These are phyloP conservation scores for Onygenales sp. DNA, from an alignment of 2,329 filamentous ascomycete genomes.

Conservation along the genomic window DNA sequence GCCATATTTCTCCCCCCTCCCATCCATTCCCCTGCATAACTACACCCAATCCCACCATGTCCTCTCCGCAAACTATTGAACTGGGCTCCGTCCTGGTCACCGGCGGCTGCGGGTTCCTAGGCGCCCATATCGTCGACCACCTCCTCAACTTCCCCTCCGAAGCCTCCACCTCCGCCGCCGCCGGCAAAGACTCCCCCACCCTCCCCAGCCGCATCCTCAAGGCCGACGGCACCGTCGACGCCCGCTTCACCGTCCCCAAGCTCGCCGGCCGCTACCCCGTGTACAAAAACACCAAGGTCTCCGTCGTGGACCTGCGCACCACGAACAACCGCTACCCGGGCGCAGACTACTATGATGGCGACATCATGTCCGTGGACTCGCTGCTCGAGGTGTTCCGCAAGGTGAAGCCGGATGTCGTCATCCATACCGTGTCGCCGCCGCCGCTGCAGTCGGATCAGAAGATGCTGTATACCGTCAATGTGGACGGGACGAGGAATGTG, in stretches of 20 bases:
- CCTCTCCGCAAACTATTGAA: constrained; percentile 20
- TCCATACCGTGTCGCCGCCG: constrained; percentile 77
- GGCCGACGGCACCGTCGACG: constrained; percentile 18
- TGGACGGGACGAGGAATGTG: constrained; percentile 72
- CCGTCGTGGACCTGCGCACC: constrained; percentile 64
- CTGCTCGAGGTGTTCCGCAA: constrained; percentile 56
- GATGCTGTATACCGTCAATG: constrained; percentile 72
- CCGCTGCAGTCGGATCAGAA: constrained; percentile 43
- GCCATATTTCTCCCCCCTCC: not conserved
- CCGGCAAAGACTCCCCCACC: constrained; percentile 1
- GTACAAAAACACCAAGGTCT: constrained; percentile 44
- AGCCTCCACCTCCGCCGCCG: constrained; percentile 4
- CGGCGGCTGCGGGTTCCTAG: constrained; percentile 76
- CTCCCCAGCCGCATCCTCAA: not conserved
- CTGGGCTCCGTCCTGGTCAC: constrained; percentile 68
- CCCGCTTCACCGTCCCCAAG: constrained; percentile 28
- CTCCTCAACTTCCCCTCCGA: constrained; percentile 53
- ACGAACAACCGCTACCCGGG: constrained; percentile 55
- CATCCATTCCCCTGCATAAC: not conserved
- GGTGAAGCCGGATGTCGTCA: constrained; percentile 68
- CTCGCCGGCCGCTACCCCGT: constrained; percentile 31
- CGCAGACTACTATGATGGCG: constrained; percentile 62
- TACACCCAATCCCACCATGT: constrained; percentile 2
- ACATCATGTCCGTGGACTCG: constrained; percentile 60
- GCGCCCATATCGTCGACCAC: constrained; percentile 70